These are phyloP conservation scores for Phytomonas francai DNA, from an alignment of 208 protist species.

Conservation along the genomic window DNA sequence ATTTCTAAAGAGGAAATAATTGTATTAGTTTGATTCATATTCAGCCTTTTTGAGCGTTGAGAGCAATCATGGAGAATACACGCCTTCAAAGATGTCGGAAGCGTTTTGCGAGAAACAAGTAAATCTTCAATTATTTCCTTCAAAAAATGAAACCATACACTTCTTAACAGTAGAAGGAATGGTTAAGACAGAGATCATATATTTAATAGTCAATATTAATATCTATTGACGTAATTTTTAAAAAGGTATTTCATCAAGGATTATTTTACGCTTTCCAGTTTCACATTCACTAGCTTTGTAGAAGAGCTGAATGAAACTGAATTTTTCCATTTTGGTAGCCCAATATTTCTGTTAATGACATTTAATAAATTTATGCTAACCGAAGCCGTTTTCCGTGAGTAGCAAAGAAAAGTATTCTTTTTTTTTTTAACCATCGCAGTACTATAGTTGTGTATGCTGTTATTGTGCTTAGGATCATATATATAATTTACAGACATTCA, in stretches of 20 bases:
- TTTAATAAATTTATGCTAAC: background rate
- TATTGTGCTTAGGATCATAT: no score
- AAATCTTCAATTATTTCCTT: background rate
- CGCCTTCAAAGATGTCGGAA: background rate
- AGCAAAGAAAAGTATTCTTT: background rate
- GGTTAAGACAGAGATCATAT: background rate
- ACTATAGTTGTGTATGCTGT: no score
- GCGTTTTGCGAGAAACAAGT: background rate
- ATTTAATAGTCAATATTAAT: background rate
- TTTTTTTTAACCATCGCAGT: background rate
- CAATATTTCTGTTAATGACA: background rate
- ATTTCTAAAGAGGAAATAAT: background rate
- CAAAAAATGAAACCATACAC: background rate
- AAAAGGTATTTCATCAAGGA: background rate
- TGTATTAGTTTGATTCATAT: conserved; percentile 3
- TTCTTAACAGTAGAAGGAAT: background rate
- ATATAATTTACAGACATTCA: no score
- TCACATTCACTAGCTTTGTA: background rate
- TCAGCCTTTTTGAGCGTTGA: background rate
- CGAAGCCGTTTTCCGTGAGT: background rate
- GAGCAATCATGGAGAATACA: background rate
- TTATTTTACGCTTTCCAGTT: no score
- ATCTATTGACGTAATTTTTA: background rate
- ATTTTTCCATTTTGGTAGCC: background rate
- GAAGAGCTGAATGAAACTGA: background rate